A percentile compares a stretch with the other conserved stretches of the same genome.
These are phyloP conservation scores for Syncephalastrum monosporum DNA, from an alignment of 371 early-diverging fungal species.

Conservation along the genomic window DNA sequence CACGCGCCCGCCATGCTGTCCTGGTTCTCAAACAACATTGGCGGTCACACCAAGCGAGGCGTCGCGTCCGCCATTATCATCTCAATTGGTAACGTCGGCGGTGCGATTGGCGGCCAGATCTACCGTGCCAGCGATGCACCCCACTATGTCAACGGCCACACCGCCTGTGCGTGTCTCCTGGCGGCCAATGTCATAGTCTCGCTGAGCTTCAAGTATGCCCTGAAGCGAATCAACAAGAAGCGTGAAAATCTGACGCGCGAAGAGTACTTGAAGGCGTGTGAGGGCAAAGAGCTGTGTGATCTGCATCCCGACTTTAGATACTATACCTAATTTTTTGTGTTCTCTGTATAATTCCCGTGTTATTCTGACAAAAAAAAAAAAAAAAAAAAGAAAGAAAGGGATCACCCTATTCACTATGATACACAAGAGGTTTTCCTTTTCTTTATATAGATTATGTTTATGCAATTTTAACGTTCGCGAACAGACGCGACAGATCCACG, in stretches of 20 bases:
- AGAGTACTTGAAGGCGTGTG: slow-evolving; percentile 43
- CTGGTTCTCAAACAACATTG: slow-evolving; percentile 64
- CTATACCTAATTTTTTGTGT: no score
- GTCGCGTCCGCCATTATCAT: slow-evolving; percentile 60
- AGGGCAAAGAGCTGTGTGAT: slow-evolving; percentile 54
- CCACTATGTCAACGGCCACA: slow-evolving; percentile 49
- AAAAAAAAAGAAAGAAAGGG: no score
- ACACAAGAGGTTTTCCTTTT: no score
- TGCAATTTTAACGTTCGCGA: no score
- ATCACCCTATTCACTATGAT: no score
- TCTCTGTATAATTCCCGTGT: no score
- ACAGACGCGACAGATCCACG: slow-evolving; percentile 48
- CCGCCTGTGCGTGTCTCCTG: slow-evolving; percentile 44
- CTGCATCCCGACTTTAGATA: slow-evolving; percentile 4
- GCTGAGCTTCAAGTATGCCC: slow-evolving; percentile 37
- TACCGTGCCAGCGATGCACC: slow-evolving; percentile 64
- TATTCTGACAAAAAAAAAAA: no score
- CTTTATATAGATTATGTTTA: no score
- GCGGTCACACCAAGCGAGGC: slow-evolving; percentile 66
- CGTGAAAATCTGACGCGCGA: slow-evolving; percentile 57
- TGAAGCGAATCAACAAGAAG: slow-evolving; percentile 51
- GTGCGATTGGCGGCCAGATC: slow-evolving; percentile 60
- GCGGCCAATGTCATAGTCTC: slow-evolving; percentile 34
- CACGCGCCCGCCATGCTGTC: slow-evolving; percentile 59
- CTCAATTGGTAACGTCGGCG: slow-evolving; percentile 54